Evolutionary conservation across 228 moss, liverwort and hornwort genomes (phyloP).

Genomic region (Sphagnum fallax): DNA sequence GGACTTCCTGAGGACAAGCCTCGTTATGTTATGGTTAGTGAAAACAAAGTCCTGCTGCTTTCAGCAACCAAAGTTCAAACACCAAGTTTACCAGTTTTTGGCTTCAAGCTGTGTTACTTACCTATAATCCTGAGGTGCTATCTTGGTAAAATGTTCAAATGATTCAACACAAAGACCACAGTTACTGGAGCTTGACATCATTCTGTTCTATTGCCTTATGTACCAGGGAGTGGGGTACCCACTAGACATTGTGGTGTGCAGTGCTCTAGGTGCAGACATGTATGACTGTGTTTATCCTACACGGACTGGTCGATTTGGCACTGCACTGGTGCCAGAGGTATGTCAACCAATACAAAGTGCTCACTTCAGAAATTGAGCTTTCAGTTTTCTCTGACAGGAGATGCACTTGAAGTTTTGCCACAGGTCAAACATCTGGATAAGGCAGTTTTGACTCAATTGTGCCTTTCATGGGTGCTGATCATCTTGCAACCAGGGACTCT

Average conservation of each 20-base stretch:
- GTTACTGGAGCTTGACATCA: neutral
- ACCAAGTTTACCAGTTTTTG: too few species aligned
- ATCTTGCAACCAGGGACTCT: slow-evolving; percentile 44
- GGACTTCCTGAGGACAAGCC: slow-evolving; percentile 96
- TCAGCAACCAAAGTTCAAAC: too few species aligned
- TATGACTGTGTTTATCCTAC: slow-evolving; percentile 99
- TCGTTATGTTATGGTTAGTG: slow-evolving; percentile 90
- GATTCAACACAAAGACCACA: neutral
- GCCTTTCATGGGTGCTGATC: neutral
- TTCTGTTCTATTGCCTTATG: too few species aligned
- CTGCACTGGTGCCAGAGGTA: slow-evolving; percentile 93
- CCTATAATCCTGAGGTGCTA: too few species aligned
- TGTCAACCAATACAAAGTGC: slow-evolving; percentile 2
- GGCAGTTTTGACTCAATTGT: too few species aligned
- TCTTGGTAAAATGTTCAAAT: too few species aligned
- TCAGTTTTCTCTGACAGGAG: neutral
- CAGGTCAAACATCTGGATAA: too few species aligned
- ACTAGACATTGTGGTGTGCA: slow-evolving; percentile 94
- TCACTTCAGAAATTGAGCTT: neutral
- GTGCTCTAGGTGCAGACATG: slow-evolving; percentile 98
- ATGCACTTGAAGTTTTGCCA: neutral
- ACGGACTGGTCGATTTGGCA: slow-evolving; percentile 92
- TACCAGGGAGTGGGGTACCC: slow-evolving; percentile 90
- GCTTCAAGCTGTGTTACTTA: too few species aligned
- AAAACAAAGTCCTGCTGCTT: neutral